These are phyloP conservation scores for Alternaria infectoria DNA, from an alignment of 2,329 filamentous ascomycete genomes.

Conservation along the genomic window DNA sequence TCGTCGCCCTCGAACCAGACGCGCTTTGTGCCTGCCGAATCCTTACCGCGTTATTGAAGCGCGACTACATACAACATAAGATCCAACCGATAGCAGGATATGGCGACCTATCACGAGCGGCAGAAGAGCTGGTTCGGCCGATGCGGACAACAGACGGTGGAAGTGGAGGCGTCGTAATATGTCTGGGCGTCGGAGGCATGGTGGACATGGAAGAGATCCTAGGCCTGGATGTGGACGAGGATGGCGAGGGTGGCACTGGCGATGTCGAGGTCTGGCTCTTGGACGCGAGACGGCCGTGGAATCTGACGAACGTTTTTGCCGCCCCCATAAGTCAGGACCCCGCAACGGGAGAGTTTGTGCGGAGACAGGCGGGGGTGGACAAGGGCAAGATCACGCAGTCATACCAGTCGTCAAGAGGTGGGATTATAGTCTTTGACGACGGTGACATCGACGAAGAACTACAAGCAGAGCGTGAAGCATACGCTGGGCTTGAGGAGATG, in stretches of 20 bases:
- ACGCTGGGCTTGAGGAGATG: slow-evolving; percentile 86
- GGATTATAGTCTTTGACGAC: slow-evolving; percentile 93
- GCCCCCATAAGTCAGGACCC: slow-evolving; percentile 57
- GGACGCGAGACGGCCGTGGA: slow-evolving; percentile 92
- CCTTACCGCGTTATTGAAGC: slow-evolving; percentile 88
- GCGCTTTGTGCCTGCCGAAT: slow-evolving; percentile 95
- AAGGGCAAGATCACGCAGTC: slow-evolving; percentile 73
- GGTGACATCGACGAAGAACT: slow-evolving; percentile 92
- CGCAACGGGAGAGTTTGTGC: slow-evolving; percentile 55
- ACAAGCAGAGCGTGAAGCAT: slow-evolving; percentile 75
- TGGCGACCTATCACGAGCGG: slow-evolving; percentile 81
- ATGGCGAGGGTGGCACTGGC: slow-evolving; percentile 67
- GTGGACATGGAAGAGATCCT: slow-evolving; percentile 84
- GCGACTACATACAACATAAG: slow-evolving; percentile 97
- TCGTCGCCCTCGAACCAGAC: slow-evolving; percentile 93
- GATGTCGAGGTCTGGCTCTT: slow-evolving; percentile 96
- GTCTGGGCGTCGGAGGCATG: slow-evolving; percentile 89
- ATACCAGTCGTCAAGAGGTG: slow-evolving; percentile 81
- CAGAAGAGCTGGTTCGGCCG: slow-evolving; percentile 77
- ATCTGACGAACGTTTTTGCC: slow-evolving; percentile 90
- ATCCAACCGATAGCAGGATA: slow-evolving; percentile 95
- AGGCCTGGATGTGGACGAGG: slow-evolving; percentile 73
- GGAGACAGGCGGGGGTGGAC: slow-evolving; percentile 69
- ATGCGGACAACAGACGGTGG: slow-evolving; percentile 88
- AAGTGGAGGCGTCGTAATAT: slow-evolving; percentile 86